These are phyloP conservation scores for Alnus glutinosa DNA, from an alignment of 306 rosid species.

Conservation along the genomic window DNA sequence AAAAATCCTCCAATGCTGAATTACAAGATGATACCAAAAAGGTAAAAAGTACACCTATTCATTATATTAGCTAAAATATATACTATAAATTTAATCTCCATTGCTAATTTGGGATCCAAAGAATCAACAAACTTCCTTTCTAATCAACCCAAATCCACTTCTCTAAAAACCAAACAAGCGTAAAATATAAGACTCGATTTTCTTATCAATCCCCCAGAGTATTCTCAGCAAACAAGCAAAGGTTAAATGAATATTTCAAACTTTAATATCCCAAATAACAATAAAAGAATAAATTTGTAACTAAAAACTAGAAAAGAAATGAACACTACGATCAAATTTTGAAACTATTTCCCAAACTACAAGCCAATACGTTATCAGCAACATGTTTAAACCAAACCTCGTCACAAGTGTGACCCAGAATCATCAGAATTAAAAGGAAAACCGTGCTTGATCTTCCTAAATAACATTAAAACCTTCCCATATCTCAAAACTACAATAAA, in stretches of 20 bases:
- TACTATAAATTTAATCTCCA: no score
- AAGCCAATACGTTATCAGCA: background rate
- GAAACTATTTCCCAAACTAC: background rate
- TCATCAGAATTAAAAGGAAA: background rate
- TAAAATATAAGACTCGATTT: background rate
- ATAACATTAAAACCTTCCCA: background rate
- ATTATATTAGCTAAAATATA: background rate
- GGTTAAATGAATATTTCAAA: background rate
- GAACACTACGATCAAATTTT: background rate
- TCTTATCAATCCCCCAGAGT: slow-evolving; percentile 7
- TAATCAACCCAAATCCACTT: slow-evolving; percentile 5
- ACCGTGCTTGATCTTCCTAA: background rate
- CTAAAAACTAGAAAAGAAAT: background rate
- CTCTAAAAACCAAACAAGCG: background rate
- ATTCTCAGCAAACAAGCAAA: slow-evolving; percentile 14
- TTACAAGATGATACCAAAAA: slow-evolving; percentile 9
- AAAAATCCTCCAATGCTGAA: background rate
- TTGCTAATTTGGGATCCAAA: background rate
- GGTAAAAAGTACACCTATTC: background rate
- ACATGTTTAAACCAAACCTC: background rate
- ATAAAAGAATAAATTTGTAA: background rate
- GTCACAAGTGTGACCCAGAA: background rate
- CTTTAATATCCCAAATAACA: slow-evolving; percentile 7
- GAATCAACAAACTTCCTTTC: background rate
- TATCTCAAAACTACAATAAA: background rate